Evolutionary conservation across 441 rosid genomes (phyloP).

Genomic region (Manihot esculenta): DNA sequence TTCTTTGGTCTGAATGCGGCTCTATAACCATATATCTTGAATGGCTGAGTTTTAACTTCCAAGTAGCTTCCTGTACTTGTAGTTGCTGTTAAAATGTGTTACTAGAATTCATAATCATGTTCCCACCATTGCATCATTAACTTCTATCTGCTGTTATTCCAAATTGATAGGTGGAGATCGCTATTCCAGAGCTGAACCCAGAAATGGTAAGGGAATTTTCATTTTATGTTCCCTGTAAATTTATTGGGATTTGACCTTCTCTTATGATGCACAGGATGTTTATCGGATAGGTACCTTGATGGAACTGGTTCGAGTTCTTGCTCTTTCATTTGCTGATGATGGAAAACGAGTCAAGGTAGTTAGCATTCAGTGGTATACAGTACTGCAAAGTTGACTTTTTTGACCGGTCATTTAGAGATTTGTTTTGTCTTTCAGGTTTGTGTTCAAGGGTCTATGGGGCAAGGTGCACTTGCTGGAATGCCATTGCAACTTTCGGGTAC

Average conservation of each 20-base stretch:
- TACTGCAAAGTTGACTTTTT: background rate
- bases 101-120: background rate
- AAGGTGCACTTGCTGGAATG: constrained; percentile 97
- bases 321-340: constrained; percentile 93
- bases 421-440: constrained; percentile 60
- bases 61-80: background rate
- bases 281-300: constrained; percentile 94
- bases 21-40: background rate
- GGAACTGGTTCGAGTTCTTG: constrained; percentile 85
- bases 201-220: constrained; percentile 65
- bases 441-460: constrained; percentile 98
- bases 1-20: background rate
- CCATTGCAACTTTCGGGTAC: constrained; percentile 92
- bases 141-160: constrained; percentile 13
- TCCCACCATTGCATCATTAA: constrained; percentile 1
- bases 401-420: constrained; percentile 16
- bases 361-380: background rate
- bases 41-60: background rate
- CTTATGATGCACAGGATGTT: constrained; percentile 70
- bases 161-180: constrained; percentile 74
- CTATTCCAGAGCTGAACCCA: constrained; percentile 91
- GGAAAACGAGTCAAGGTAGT: constrained; percentile 91
- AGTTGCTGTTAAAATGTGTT: background rate
- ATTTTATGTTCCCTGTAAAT: constrained; percentile 6
- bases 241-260: constrained; percentile 24